Evolutionary conservation across 129 eudicot species (phyloP).

Genomic region (Scalesia atractyloides): DNA sequence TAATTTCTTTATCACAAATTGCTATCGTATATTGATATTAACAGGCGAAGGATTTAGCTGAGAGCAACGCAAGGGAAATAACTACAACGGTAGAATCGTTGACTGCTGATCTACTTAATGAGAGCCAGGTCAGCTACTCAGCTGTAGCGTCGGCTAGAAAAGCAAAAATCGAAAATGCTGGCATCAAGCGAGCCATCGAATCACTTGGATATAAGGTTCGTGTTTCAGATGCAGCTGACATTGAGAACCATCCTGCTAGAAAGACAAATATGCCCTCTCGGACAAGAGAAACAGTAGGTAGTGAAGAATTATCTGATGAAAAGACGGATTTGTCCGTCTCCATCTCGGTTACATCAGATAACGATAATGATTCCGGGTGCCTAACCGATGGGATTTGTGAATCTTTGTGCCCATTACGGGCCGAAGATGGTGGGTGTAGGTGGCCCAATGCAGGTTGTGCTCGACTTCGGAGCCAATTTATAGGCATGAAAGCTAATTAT

Average conservation of each 20-base stretch:
- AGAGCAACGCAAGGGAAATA: slow-evolving; percentile 58
- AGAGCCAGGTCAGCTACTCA: slow-evolving; percentile 61
- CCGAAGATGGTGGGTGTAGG: slow-evolving; percentile 79
- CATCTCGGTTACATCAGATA: slow-evolving; percentile 43
- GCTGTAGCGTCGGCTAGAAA: slow-evolving; percentile 61
- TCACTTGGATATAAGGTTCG: slow-evolving; percentile 80
- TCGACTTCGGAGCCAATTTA: slow-evolving; percentile 75
- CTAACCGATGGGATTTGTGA: slow-evolving; percentile 60
- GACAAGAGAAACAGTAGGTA: slow-evolving; percentile 38
- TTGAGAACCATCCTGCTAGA: slow-evolving; percentile 54
- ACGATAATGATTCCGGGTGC: slow-evolving; percentile 35
- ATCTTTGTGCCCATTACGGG: slow-evolving; percentile 69
- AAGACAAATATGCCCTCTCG: slow-evolving; percentile 39
- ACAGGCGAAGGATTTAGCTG: slow-evolving; percentile 85
- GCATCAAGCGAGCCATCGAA: slow-evolving; percentile 79
- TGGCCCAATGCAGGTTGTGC: slow-evolving; percentile 94
- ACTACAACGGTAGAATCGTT: slow-evolving; percentile 52
- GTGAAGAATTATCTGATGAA: slow-evolving; percentile 36
- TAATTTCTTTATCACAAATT: background rate
- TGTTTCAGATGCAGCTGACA: slow-evolving; percentile 65
- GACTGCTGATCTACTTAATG: slow-evolving; percentile 61
- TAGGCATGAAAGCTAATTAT: slow-evolving; percentile 77
- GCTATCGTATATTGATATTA: background rate
- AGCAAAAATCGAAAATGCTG: slow-evolving; percentile 60
- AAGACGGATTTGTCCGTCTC: slow-evolving; percentile 61